Conservation (phyloP, 2,329 filamentous ascomycete genomes). For the Pyrenophora seminiperda region DNA sequence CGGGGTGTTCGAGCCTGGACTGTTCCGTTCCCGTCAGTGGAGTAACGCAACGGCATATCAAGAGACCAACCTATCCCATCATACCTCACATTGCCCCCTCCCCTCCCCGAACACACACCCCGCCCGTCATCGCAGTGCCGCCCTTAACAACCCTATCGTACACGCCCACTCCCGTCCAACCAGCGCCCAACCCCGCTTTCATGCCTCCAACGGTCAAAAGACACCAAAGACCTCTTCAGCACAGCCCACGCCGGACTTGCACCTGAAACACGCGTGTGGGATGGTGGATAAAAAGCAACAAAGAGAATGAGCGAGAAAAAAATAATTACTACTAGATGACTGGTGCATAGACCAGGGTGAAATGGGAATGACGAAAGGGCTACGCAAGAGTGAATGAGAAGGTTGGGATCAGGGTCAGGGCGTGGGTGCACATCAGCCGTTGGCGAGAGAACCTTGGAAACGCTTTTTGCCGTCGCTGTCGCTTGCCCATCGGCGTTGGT, state of each 20-base stretch:
- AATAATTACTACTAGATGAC: too few species aligned
- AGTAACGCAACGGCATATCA: neutral
- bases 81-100: conserved; percentile 1
- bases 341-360: neutral
- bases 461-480: neutral
- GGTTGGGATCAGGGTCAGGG: neutral
- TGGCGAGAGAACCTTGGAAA: neutral
- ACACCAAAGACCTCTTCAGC: conserved; percentile 28
- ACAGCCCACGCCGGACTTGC: conserved; percentile 20
- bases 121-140: conserved; percentile 21
- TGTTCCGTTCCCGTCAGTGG: too few species aligned
- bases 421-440: conserved; percentile 10
- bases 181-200: conserved; percentile 30
- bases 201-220: conserved; percentile 15
- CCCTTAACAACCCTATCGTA: neutral
- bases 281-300: conserved; percentile 14
- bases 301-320: neutral
- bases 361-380: conserved; percentile 11
- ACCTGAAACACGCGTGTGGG: conserved; percentile 33
- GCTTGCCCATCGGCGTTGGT: conserved; percentile 1
- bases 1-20: neutral
- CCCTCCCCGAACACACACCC: conserved; percentile 6
- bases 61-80: conserved; percentile 12
- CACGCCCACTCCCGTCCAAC: conserved; percentile 6
- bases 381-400: neutral